Evolutionary conservation across 139 green algal genomes (phyloP).

Genomic region (Closterium sp.): DNA sequence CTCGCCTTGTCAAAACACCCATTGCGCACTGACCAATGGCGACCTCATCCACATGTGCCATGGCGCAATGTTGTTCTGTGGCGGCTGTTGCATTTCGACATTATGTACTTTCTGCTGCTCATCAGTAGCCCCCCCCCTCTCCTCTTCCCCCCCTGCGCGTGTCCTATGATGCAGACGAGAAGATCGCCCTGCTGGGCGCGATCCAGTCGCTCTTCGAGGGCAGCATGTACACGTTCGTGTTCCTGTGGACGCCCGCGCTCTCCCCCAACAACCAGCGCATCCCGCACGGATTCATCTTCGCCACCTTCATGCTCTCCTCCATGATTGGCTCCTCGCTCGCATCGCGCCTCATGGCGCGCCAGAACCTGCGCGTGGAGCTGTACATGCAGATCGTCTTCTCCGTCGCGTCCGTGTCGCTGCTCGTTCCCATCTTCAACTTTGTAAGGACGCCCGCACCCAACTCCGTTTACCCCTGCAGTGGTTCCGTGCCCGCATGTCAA

Average conservation of each 20-base stretch:
- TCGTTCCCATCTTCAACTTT: slow-evolving; percentile 51
- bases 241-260: slow-evolving; percentile 67
- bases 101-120: background rate
- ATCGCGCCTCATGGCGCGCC: slow-evolving; percentile 58
- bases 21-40: background rate
- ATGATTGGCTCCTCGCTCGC: slow-evolving; percentile 70
- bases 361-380: slow-evolving; percentile 45
- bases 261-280: slow-evolving; percentile 78
- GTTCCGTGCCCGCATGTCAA: no score
- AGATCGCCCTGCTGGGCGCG: slow-evolving; percentile 76
- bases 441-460: background rate
- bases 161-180: slow-evolving; percentile 51
- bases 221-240: slow-evolving; percentile 98
- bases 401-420: slow-evolving; percentile 61
- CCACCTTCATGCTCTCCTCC: slow-evolving; percentile 91
- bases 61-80: no score
- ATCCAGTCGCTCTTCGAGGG: slow-evolving; percentile 95
- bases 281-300: slow-evolving; percentile 94
- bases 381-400: slow-evolving; percentile 90
- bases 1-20: slow-evolving; percentile 4
- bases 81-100: background rate
- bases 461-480: background rate
- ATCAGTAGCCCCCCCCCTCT: no score
- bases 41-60: no score
- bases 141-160: background rate